Evolutionary conservation across 1,284 basidiomycete species (phyloP).

Genomic region (Garcileccinum viscosum): DNA sequence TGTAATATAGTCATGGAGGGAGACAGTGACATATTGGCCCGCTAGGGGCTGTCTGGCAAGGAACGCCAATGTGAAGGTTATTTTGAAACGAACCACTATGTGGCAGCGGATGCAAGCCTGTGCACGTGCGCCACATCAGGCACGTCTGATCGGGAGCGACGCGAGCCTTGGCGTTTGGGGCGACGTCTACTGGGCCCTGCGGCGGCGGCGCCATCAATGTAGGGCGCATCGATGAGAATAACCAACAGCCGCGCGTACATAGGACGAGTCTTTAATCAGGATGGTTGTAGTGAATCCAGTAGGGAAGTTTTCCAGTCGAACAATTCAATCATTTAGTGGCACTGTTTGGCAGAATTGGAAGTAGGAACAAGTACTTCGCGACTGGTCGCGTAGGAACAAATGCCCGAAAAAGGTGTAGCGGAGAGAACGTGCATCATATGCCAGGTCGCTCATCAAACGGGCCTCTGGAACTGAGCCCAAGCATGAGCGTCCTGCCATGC

Average conservation of each 20-base stretch:
- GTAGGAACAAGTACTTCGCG: not conserved
- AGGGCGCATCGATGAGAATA: not conserved
- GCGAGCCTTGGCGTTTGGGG: conserved; percentile 9
- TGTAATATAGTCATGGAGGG: not conserved
- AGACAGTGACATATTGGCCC: conserved; percentile 6
- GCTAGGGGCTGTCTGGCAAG: conserved; percentile 3
- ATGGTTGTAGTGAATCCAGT: not conserved
- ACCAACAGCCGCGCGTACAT: not conserved
- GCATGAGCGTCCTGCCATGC: not conserved
- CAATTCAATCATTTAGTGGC: not conserved
- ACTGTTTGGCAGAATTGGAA: not conserved
- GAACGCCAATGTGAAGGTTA: not conserved
- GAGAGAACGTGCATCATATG: not conserved
- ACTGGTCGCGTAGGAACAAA: not conserved
- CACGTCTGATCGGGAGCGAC: conserved; percentile 10
- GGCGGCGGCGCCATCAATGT: conserved; percentile 9
- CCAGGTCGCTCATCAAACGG: conserved; percentile 7
- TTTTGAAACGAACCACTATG: conserved; percentile 25
- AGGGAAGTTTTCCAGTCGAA: not conserved
- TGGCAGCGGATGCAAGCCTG: not conserved
- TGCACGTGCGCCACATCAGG: conserved; percentile 23
- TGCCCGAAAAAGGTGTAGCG: conserved; percentile 12
- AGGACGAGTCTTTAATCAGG: conserved; percentile 7
- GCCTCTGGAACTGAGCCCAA: conserved; percentile 11
- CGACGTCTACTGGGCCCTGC: not conserved